A percentile compares a stretch with the other conserved stretches of the same genome.
Evolutionary conservation across 495 filamentous ascomycete species (phyloP).

Genomic region (Penicillium maclennaniae): DNA sequence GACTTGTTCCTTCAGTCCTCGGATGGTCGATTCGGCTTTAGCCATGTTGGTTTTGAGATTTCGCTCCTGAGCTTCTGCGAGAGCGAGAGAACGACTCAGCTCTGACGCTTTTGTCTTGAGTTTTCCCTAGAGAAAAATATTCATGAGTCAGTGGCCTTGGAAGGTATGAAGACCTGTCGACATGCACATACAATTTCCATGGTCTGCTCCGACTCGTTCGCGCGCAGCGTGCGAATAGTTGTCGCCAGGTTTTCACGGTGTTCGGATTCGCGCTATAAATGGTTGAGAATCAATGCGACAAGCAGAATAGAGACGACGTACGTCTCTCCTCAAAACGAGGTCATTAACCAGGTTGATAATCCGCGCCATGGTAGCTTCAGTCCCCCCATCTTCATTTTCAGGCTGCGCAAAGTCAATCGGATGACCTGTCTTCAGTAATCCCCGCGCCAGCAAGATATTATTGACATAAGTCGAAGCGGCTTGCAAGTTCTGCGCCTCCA

Average conservation of each 20-base stretch:
- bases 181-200: conserved; percentile 47
- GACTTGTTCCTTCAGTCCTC: conserved; percentile 74
- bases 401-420: conserved; percentile 83
- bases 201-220: conserved; percentile 64
- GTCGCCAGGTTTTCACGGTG: conserved; percentile 76
- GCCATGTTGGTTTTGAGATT: conserved; percentile 64
- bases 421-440: conserved; percentile 77
- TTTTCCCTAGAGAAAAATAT: conserved; percentile 37
- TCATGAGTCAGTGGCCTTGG: conserved; percentile 10
- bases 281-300: conserved; percentile 14
- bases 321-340: conserved; percentile 77
- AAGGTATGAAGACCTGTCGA: not conserved
- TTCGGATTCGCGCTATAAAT: conserved; percentile 73
- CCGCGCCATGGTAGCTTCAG: conserved; percentile 70
- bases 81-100: conserved; percentile 66
- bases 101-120: conserved; percentile 70
- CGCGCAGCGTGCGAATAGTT: conserved; percentile 71
- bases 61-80: conserved; percentile 70
- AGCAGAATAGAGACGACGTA: conserved; percentile 37
- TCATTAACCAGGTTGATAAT: conserved; percentile 94
- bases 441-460: conserved; percentile 86
- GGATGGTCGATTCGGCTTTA: conserved; percentile 64
- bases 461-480: conserved; percentile 95
- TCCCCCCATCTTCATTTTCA: conserved; percentile 58
- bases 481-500: conserved; percentile 76